phyloP scores from a whole-genome alignment of 768 basidiomycete species.

The Scleroderma bovista region DNA sequence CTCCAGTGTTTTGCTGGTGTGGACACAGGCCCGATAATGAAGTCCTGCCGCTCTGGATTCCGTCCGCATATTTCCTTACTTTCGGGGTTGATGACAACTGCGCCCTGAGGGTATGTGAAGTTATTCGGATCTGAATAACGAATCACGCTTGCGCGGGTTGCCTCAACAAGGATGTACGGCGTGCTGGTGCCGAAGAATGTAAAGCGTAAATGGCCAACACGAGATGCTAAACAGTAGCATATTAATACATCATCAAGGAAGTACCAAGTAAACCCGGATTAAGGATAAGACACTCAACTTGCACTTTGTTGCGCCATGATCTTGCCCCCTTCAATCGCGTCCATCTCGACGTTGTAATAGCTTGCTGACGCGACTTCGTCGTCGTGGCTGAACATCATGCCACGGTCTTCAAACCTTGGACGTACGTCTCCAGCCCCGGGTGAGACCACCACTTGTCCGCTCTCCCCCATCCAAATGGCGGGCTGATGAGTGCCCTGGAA shows the following conservation, averaged over 20 bases:
- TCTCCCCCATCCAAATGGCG: slow-evolving; percentile 88
- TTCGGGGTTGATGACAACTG: slow-evolving; percentile 38
- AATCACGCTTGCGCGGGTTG: slow-evolving; percentile 56
- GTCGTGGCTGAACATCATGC: slow-evolving; percentile 45
- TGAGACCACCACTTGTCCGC: slow-evolving; percentile 53
- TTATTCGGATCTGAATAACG: slow-evolving; percentile 45
- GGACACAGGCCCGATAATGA: slow-evolving; percentile 56
- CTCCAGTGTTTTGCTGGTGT: slow-evolving; percentile 34
- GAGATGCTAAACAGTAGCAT: slow-evolving; percentile 45
- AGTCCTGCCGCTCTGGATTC: slow-evolving; percentile 67
- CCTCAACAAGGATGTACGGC: slow-evolving; percentile 65
- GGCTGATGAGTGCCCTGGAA: slow-evolving; percentile 80
- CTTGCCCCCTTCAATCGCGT: slow-evolving; percentile 45
- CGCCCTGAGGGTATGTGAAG: slow-evolving; percentile 50
- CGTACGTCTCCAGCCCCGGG: slow-evolving; percentile 51
- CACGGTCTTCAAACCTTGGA: slow-evolving; percentile 53
- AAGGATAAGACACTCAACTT: slow-evolving; percentile 36
- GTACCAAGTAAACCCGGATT: neutral
- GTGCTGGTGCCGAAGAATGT: slow-evolving; percentile 43
- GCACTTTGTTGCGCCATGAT: slow-evolving; percentile 57
- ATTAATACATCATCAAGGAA: slow-evolving; percentile 1
- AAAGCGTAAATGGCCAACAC: slow-evolving; percentile 70
- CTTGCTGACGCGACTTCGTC: slow-evolving; percentile 49
- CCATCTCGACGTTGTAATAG: slow-evolving; percentile 54
- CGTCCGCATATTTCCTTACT: slow-evolving; percentile 52